A percentile compares a stretch with the other conserved stretches of the same genome.
Conservation (phyloP, 768 basidiomycete genomes). For the Phylloporus arenicola region DNA sequence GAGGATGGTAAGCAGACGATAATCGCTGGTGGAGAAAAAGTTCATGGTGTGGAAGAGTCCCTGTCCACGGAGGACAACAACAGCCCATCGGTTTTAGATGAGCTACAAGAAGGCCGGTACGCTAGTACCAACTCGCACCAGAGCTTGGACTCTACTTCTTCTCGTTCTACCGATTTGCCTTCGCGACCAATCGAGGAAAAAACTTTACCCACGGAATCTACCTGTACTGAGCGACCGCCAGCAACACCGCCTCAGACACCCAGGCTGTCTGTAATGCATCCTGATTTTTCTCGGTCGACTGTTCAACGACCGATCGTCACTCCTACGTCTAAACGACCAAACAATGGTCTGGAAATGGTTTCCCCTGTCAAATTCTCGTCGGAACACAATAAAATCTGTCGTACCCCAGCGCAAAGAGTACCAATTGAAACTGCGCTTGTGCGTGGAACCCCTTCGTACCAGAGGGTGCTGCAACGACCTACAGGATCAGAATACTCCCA, state of each 20-base stretch:
- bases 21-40: not conserved
- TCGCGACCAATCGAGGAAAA: slow-evolving; percentile 24
- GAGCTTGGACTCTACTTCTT: slow-evolving; percentile 56
- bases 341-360: slow-evolving; percentile 4
- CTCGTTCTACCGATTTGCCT: slow-evolving; percentile 44
- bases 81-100: not conserved
- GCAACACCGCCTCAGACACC: slow-evolving; percentile 17
- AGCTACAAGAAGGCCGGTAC: slow-evolving; percentile 24
- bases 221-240: slow-evolving; percentile 17
- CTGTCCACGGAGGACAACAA: not conserved
- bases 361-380: slow-evolving; percentile 33
- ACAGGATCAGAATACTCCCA: slow-evolving; percentile 18
- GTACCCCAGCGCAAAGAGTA: slow-evolving; percentile 63
- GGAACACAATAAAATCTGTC: slow-evolving; percentile 35
- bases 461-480: slow-evolving; percentile 38
- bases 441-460: slow-evolving; percentile 46
- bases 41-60: not conserved
- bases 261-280: slow-evolving; percentile 7
- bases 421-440: slow-evolving; percentile 48
- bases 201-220: slow-evolving; percentile 3
- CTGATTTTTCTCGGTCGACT: slow-evolving; percentile 14
- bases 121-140: slow-evolving; percentile 24
- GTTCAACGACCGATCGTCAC: slow-evolving; percentile 26
- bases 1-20: slow-evolving; percentile 13
- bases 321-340: slow-evolving; percentile 26